A percentile compares a stretch with the other conserved stretches of the same genome.
phyloP scores from a whole-genome alignment of 2,329 filamentous ascomycete species.

The Trichothecium sympodiale region DNA sequence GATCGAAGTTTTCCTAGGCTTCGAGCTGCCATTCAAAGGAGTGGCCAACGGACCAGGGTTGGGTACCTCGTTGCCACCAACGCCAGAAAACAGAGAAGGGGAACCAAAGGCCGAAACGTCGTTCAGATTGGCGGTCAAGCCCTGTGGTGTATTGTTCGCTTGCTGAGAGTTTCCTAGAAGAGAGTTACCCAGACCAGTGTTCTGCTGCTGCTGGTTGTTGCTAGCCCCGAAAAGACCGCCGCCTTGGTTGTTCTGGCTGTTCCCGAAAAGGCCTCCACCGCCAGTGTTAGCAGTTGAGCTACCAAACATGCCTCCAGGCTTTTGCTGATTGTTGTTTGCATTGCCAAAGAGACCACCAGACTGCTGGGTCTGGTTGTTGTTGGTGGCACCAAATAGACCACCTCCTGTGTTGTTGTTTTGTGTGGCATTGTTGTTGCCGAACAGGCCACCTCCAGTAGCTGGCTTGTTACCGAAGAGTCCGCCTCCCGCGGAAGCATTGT shows the following conservation, averaged over 20 bases:
- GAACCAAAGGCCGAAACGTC: constrained; percentile 87
- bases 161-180: constrained; percentile 47
- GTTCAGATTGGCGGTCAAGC: constrained; percentile 67
- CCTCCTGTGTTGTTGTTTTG: constrained; percentile 15
- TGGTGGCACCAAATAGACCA: constrained; percentile 34
- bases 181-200: constrained; percentile 34
- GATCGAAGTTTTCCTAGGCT: constrained; percentile 67
- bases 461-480: constrained; percentile 28
- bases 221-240: constrained; percentile 34
- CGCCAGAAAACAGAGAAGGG: constrained; percentile 69
- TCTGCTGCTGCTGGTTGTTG: constrained; percentile 38
- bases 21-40: constrained; percentile 64
- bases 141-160: constrained; percentile 42
- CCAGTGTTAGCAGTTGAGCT: constrained; percentile 30
- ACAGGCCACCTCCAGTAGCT: constrained; percentile 27
- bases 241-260: constrained; percentile 32
- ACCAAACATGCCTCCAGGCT: constrained; percentile 42
- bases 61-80: constrained; percentile 49
- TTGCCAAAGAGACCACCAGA: constrained; percentile 39
- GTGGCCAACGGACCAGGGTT: constrained; percentile 88
- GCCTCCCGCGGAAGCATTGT: constrained; percentile 18
- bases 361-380: constrained; percentile 19
- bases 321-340: constrained; percentile 24
- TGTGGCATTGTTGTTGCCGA: constrained; percentile 25
- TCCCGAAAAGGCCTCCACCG: constrained; percentile 41